Evolutionary conservation across 2,329 filamentous ascomycete genomes (phyloP).

Genomic region (Talaromyces piceae): DNA sequence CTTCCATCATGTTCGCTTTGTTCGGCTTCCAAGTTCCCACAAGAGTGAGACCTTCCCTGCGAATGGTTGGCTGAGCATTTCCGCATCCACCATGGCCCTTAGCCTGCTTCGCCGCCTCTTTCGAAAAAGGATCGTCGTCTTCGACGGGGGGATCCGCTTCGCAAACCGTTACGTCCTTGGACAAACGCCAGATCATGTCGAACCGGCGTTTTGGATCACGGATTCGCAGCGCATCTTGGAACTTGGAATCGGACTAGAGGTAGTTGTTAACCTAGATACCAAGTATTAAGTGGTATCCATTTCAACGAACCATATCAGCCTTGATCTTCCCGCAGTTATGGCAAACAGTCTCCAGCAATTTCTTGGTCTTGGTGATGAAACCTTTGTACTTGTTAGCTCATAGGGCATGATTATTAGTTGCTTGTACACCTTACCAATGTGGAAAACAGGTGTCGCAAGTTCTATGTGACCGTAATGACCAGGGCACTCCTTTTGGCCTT

Average conservation of each 20-base stretch:
- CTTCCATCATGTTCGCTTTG: slow-evolving; percentile 64
- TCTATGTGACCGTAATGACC: slow-evolving; percentile 99
- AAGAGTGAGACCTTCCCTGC: slow-evolving; percentile 77
- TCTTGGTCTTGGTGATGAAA: slow-evolving; percentile 99
- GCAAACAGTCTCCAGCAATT: slow-evolving; percentile 96
- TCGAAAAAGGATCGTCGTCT: slow-evolving; percentile 58
- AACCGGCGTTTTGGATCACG: slow-evolving; percentile 94
- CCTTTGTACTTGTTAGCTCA: slow-evolving; percentile 47
- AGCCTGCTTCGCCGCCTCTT: slow-evolving; percentile 48
- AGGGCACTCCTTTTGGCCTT: slow-evolving; percentile 91
- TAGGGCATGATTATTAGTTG: neutral
- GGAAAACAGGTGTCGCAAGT: slow-evolving; percentile 90
- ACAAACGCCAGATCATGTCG: slow-evolving; percentile 82
- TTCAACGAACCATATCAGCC: slow-evolving; percentile 87
- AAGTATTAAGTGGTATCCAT: slow-evolving; percentile 14
- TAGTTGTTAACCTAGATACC: slow-evolving; percentile 40
- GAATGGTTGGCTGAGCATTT: slow-evolving; percentile 79
- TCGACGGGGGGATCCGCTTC: slow-evolving; percentile 68
- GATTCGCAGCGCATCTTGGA: slow-evolving; percentile 69
- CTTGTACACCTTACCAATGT: slow-evolving; percentile 51
- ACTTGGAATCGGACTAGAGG: slow-evolving; percentile 72
- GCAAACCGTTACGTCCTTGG: slow-evolving; percentile 80
- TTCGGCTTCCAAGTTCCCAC: slow-evolving; percentile 65
- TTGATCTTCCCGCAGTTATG: slow-evolving; percentile 98
- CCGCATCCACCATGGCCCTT: slow-evolving; percentile 83